A percentile compares a stretch with the other conserved stretches of the same genome.
These are phyloP conservation scores for Pezicula neosporulosa DNA, from an alignment of 2,329 filamentous ascomycete species.

Conservation along the genomic window DNA sequence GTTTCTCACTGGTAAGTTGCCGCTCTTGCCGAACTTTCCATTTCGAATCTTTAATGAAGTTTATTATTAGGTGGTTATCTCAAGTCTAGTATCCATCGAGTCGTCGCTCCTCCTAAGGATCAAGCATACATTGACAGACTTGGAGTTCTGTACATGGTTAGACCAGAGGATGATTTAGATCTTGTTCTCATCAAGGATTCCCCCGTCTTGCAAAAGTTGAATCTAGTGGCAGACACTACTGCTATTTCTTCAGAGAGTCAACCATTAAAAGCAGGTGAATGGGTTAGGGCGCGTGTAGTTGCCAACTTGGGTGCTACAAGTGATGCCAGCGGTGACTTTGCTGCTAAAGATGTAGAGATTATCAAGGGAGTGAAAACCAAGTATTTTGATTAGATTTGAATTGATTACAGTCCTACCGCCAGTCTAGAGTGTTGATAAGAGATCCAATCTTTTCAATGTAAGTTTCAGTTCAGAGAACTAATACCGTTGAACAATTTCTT, in stretches of 20 bases:
- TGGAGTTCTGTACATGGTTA: too few species aligned
- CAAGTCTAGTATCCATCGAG: constrained; percentile 37
- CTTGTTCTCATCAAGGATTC: neutral
- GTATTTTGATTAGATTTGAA: constrained; percentile 34
- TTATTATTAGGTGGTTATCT: too few species aligned
- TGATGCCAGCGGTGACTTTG: neutral
- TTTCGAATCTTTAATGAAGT: too few species aligned
- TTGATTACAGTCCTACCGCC: too few species aligned
- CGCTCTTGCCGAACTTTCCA: too few species aligned
- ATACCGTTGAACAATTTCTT: too few species aligned
- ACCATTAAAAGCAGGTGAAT: neutral
- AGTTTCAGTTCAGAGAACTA: too few species aligned
- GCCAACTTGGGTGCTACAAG: neutral
- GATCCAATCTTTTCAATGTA: too few species aligned
- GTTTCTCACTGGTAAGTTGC: constrained; percentile 41
- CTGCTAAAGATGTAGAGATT: neutral
- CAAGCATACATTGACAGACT: too few species aligned
- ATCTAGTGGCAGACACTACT: neutral
- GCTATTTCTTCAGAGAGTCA: neutral
- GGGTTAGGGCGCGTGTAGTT: neutral
- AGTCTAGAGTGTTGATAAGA: too few species aligned
- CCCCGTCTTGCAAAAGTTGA: neutral
- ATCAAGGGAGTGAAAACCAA: neutral
- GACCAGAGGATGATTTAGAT: neutral
- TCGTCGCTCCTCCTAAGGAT: constrained; percentile 26